phyloP scores from a whole-genome alignment of 2,329 filamentous ascomycete genomes.

The Alternaria brassicicola region DNA sequence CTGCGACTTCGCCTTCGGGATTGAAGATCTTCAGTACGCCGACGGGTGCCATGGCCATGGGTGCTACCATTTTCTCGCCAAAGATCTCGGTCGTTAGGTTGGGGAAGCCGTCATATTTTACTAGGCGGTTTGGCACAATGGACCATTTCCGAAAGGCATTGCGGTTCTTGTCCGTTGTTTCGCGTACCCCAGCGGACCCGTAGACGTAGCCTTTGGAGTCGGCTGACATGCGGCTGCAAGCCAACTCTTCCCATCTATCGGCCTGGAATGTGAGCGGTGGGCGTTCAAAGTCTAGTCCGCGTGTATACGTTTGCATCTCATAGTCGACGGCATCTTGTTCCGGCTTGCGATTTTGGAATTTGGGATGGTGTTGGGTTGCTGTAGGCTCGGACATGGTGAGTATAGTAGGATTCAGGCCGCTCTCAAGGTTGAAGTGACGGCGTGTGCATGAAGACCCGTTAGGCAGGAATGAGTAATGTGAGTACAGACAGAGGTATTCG shows the following conservation, averaged over 20 bases:
- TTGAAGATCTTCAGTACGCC: constrained; percentile 72
- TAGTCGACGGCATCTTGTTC: constrained; percentile 30
- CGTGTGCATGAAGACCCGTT: background rate
- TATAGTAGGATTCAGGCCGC: background rate
- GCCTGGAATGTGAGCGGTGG: constrained; percentile 45
- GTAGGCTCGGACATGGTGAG: constrained; percentile 16
- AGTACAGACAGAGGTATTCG: background rate
- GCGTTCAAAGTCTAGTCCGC: constrained; percentile 41
- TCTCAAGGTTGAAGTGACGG: background rate
- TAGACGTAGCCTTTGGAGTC: constrained; percentile 44
- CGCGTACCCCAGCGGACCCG: constrained; percentile 41
- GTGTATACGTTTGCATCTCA: constrained; percentile 40
- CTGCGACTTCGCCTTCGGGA: constrained; percentile 65
- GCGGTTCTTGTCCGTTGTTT: constrained; percentile 41
- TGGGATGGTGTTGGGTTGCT: constrained; percentile 17
- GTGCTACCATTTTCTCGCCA: constrained; percentile 54
- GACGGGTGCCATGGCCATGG: constrained; percentile 68
- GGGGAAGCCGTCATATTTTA: constrained; percentile 19
- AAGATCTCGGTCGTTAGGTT: constrained; percentile 34
- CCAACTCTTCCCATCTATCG: constrained; percentile 27
- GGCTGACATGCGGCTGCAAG: constrained; percentile 35
- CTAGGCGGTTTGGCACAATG: constrained; percentile 26
- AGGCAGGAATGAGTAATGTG: background rate
- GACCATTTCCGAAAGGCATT: constrained; percentile 33
- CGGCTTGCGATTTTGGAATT: constrained; percentile 15